Evolutionary conservation across 176 grass and related monocot genomes (phyloP).

Genomic region (Phoenix dactylifera): DNA sequence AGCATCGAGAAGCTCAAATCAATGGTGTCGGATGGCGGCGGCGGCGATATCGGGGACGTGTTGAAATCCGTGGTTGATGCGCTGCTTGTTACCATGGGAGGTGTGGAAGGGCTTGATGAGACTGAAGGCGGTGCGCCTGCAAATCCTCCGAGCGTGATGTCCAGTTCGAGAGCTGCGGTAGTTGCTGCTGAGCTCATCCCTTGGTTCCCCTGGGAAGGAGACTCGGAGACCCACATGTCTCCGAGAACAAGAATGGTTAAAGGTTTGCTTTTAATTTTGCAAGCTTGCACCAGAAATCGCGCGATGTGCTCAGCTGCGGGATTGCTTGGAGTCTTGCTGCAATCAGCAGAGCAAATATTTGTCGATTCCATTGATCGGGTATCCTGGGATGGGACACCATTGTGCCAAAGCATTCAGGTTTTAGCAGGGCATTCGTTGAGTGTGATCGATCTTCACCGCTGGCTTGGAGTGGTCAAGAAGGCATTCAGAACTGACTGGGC

Average conservation of each 20-base stretch:
- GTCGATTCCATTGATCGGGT: conserved; percentile 22
- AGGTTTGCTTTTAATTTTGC: conserved; percentile 50
- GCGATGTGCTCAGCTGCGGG: conserved; percentile 84
- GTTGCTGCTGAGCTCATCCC: conserved; percentile 57
- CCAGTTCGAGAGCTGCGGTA: conserved; percentile 47
- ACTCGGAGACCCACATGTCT: conserved; percentile 45
- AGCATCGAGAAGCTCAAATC: conserved; percentile 31
- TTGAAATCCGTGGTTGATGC: conserved; percentile 62
- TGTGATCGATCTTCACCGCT: conserved; percentile 62
- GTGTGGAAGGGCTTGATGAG: conserved; percentile 58
- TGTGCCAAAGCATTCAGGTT: conserved; percentile 70
- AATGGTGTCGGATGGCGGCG: conserved; percentile 26
- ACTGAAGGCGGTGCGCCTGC: conserved; percentile 22
- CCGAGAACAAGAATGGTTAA: conserved; percentile 61
- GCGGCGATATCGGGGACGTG: conserved; percentile 28
- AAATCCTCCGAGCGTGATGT: conserved; percentile 60
- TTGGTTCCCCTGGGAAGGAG: conserved; percentile 53
- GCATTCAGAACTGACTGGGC: conserved; percentile 58
- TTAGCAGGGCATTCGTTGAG: conserved; percentile 71
- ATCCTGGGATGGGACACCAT: conserved; percentile 49
- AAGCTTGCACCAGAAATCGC: conserved; percentile 75
- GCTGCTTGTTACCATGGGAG: conserved; percentile 77
- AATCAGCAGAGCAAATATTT: conserved; percentile 61
- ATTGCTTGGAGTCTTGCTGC: conserved; percentile 48
- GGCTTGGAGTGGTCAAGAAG: conserved; percentile 66